Conservation (phyloP, 192 early-diverging fungal genomes). For the Coemansia sp. region DNA sequence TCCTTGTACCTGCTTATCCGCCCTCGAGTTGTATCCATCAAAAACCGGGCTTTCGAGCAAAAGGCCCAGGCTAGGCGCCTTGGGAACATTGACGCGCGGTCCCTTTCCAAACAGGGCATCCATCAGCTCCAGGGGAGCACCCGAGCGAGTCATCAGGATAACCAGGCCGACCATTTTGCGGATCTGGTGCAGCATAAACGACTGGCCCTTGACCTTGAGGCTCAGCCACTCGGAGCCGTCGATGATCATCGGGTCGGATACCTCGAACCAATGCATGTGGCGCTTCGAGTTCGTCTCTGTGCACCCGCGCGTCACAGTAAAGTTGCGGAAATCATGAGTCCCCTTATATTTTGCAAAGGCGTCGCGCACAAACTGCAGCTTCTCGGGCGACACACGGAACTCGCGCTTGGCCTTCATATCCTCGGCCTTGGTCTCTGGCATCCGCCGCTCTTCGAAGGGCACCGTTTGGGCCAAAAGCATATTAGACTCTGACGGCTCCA, state of each 20-base stretch:
- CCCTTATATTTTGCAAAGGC: constrained; percentile 76
- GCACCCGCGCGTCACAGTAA: constrained; percentile 77
- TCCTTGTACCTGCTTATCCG: constrained; percentile 21
- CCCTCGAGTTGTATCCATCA: constrained; percentile 63
- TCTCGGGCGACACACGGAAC: constrained; percentile 67
- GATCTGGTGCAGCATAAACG: constrained; percentile 99
- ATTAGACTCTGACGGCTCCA: constrained; percentile 46
- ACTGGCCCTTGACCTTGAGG: constrained; percentile 90
- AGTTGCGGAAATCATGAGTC: constrained; percentile 96
- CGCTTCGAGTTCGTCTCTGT: constrained; percentile 79
- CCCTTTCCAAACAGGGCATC: constrained; percentile 61
- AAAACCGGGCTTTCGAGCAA: constrained; percentile 82
- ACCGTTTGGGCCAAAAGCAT: constrained; percentile 41
- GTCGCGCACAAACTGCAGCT: constrained; percentile 65
- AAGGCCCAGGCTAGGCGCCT: constrained; percentile 90
- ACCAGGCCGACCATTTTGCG: constrained; percentile 98
- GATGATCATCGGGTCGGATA: constrained; percentile 71
- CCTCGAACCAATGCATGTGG: constrained; percentile 81
- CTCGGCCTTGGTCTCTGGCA: constrained; percentile 57
- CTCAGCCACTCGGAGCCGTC: constrained; percentile 85
- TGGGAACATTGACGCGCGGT: constrained; percentile 90
- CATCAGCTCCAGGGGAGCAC: constrained; percentile 71
- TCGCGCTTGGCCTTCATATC: constrained; percentile 62
- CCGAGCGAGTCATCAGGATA: constrained; percentile 76
- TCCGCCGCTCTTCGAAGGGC: constrained; percentile 26